A percentile compares a stretch with the other conserved stretches of the same genome.
Evolutionary conservation across 306 rosid species (phyloP).

Genomic region (Rubus parviflorus): DNA sequence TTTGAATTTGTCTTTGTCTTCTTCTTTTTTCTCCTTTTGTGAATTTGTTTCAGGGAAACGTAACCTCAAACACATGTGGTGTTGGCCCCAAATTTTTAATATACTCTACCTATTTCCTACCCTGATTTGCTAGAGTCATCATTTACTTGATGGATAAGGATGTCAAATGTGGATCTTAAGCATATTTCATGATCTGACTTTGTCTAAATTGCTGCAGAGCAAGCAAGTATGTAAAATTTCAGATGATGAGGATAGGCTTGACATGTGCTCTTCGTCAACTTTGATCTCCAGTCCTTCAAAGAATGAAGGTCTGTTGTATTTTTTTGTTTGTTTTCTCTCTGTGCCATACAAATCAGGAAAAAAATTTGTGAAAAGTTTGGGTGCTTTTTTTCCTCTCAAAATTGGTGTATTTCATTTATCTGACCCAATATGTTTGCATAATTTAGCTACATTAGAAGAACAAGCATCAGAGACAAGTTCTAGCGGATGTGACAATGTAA

Average conservation of each 20-base stretch:
- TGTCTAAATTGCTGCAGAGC: conserved; percentile 30
- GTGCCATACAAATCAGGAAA: not conserved
- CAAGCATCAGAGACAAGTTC: conserved; percentile 26
- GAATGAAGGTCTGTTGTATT: conserved; percentile 32
- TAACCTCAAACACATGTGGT: no score
- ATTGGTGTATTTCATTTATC: not conserved
- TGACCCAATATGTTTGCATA: not conserved
- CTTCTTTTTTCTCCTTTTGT: not conserved
- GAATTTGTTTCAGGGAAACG: not conserved
- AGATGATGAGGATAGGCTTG: conserved; percentile 26
- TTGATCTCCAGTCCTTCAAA: conserved; percentile 30
- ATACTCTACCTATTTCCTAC: no score
- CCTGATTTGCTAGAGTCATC: no score
- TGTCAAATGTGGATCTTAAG: not conserved
- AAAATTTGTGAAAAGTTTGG: no score
- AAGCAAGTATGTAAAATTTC: conserved; percentile 25
- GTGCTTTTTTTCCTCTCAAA: not conserved
- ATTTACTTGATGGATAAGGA: not conserved
- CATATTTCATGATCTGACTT: conserved; percentile 11
- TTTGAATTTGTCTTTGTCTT: not conserved
- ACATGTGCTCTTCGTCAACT: conserved; percentile 32
- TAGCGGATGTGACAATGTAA: conserved; percentile 46
- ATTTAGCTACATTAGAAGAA: conserved; percentile 38
- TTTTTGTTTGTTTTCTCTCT: conserved; percentile 10
- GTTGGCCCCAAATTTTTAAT: no score